These are phyloP conservation scores for Anastatica hierochuntica DNA, from an alignment of 345 rosid genomes.

Conservation along the genomic window DNA sequence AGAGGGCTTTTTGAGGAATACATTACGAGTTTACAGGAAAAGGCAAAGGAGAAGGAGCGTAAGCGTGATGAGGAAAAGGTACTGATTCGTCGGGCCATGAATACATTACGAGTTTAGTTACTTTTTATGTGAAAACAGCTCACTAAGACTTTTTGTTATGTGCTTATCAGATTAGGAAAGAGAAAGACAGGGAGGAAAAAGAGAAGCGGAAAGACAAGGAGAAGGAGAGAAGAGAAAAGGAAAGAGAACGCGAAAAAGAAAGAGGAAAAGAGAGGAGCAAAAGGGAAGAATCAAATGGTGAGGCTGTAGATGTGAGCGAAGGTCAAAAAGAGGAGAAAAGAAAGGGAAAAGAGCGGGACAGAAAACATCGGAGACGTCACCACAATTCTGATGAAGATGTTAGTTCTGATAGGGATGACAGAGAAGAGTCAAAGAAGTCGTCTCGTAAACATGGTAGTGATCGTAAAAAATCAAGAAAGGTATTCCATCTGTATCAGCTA, in stretches of 20 bases:
- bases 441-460: constrained; percentile 74
- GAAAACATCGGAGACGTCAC: constrained; percentile 65
- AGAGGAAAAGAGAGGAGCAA: constrained; percentile 64
- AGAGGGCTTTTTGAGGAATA: constrained; percentile 79
- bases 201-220: constrained; percentile 50
- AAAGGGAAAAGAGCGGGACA: constrained; percentile 70
- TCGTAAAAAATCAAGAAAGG: constrained; percentile 89
- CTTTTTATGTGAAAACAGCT: neutral
- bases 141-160: constrained; percentile 1
- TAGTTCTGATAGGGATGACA: constrained; percentile 79
- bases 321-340: constrained; percentile 68
- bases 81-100: neutral
- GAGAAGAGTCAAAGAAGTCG: constrained; percentile 63
- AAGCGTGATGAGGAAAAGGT: constrained; percentile 98
- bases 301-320: constrained; percentile 56
- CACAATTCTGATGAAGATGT: constrained; percentile 53
- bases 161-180: constrained; percentile 59
- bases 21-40: constrained; percentile 55
- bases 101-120: neutral
- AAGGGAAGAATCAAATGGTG: constrained; percentile 83
- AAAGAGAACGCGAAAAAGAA: constrained; percentile 70
- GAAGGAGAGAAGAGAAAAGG: constrained; percentile 39
- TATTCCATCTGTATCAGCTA: neutral
- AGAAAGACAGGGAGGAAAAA: constrained; percentile 40
- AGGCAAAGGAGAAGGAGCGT: constrained; percentile 89